Evolutionary conservation across 2,329 filamentous ascomycete genomes (phyloP), one percentile per base, ranked within the genome.

Genomic region (Xylaria digitata): DNA sequence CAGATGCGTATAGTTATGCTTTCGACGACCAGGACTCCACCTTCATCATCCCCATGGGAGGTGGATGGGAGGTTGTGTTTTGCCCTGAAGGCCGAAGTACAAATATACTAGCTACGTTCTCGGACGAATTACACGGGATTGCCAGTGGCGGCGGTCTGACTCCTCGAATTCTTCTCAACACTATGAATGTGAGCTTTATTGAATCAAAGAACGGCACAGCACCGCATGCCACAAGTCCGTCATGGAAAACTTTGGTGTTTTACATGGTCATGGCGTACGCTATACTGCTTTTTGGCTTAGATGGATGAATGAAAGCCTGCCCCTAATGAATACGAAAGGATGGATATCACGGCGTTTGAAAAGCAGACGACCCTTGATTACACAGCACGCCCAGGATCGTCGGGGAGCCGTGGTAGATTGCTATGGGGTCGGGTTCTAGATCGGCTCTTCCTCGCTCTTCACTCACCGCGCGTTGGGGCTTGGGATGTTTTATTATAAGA

Each of bases 1-100:
- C 93, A 0, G 93, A 96, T 79, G 92, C 92, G 2, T 96, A 96
- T 80, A 93, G 90, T 74, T 96, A 87, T 77, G 89, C 91, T 57
- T 88, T 87, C 77, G 85, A 88, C 71, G 86, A 89, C 73, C 80
- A 82, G 67, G 80, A 81, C 34, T 87, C 84, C 17, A 90, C 87
- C 0, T 90, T 90, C 72, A 87, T 88, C 72, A 82, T 90, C 42
- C 87, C 88, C 2, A 82, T 78, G 11, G 92, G 92, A 19, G 91
- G 90, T 23, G 92, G 92, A 0, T 96, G 92, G 83, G 88, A 94
- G 77, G 85, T 96, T 15, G 85, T 91, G 9, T 92, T 96, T 77
- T 96, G 93, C 77, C 93, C 93, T 1, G 75, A 75, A 13, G 87
- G 87, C 9, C 78, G 87, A 57, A 88, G 86, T 68, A 89, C 87